Base-by-base conservation (phyloP, 805 yeast species). In the Candida yuanshanica region DNA sequence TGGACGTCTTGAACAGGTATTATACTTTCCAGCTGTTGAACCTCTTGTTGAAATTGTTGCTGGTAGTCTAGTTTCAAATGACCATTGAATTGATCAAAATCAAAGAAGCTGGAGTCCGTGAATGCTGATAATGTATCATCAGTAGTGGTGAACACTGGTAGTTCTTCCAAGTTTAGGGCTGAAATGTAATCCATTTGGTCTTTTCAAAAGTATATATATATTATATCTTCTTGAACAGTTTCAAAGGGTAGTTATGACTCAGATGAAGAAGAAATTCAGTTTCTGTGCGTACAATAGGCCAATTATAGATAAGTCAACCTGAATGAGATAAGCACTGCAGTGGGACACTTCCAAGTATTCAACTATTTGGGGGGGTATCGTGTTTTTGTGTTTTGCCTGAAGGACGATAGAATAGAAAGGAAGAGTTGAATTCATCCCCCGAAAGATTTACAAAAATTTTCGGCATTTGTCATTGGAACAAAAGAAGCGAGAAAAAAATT, bases 61-160 rank as follows among this genome's bases (percentile, higher is more conserved):
- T 33, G 37, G 33, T 35, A 37, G 16, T 40, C 42, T 2, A 43
- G 39, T 38, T 44, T 46, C 16, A 34, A 25, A 8, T 33, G 20
- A 33, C 35, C 43, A 26, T 42, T 42, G 40, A 50, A 51, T 37
- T 43, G 47, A 27, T 55, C 57, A 34, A 55, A 53, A 36, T 55
- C 55, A 21, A 55, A 49, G 39, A 55, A 53, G 7, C 46, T 40
- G 2, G 50, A 26, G 34, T 53, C 53, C 5, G 49, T 43, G 38
- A 53, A 52, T 9, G 50, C 39, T 4, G 49, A 24, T 21, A 53
- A 42, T 20, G 51, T 35, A 17, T 16, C 17, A 12, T n/a, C 21
- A 20, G 33, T 38, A 9, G 5, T 35, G 12, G 25, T 35, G 5
- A 35, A 31, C 2, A 37, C 25, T 7, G 41, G 43, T n/a, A 37